Conservation (phyloP, 2,329 filamentous ascomycete species). For the Talaromyces sp. region DNA sequence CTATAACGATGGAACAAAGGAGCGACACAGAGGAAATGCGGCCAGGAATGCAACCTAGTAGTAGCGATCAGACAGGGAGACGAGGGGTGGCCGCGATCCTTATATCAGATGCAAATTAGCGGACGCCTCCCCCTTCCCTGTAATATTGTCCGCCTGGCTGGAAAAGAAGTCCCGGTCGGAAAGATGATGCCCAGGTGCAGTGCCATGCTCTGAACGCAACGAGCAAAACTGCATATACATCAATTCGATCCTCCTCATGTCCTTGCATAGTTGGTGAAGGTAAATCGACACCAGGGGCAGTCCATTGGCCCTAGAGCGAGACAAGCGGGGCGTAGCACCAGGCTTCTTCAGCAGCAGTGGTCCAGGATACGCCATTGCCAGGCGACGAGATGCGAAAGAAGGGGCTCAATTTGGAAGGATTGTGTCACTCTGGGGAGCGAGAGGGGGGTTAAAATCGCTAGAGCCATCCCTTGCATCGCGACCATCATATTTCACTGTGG, state of each 20-base stretch:
- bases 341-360: neutral
- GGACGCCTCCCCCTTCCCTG: conserved; percentile 8
- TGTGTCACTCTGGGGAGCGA: conserved; percentile 12
- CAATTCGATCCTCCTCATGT: conserved; percentile 19
- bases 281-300: neutral
- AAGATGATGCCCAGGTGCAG: conserved; percentile 21
- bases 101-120: conserved; percentile 5
- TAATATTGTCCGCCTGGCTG: conserved; percentile 1
- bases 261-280: conserved; percentile 35
- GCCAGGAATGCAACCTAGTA: conserved; percentile 14
- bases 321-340: conserved; percentile 3
- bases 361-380: neutral
- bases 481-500: conserved; percentile 18
- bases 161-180: conserved; percentile 8
- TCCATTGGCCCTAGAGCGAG: conserved; percentile 7
- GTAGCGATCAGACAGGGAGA: conserved; percentile 1
- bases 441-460: conserved; percentile 23
- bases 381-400: neutral
- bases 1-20: conserved; percentile 10
- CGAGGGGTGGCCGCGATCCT: conserved; percentile 8
- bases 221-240: conserved; percentile 12
- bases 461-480: conserved; percentile 23
- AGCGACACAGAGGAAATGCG: conserved; percentile 2
- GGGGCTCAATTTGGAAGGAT: conserved; percentile 5
- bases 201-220: conserved; percentile 23